Percentiles rank a stretch among this genome's conserved stretches.
Conservation (phyloP, 2,329 filamentous ascomycete species). For the Sarocladiaceae sp. region DNA sequence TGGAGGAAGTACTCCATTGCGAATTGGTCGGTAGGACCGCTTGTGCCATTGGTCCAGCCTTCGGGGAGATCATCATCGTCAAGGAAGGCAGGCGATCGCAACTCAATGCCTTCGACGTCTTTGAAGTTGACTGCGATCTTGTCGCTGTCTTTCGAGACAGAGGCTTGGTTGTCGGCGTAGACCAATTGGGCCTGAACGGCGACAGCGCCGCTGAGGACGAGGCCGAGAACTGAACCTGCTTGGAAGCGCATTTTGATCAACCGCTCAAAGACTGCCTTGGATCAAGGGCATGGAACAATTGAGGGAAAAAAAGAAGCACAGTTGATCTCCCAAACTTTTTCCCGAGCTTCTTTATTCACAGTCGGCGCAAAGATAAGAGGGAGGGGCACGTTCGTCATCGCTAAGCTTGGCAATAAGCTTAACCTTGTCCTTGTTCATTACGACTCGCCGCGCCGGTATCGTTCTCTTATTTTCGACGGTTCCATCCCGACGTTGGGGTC, state of each 20-base stretch:
- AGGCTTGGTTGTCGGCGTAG: slow-evolving; percentile 23
- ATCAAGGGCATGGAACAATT: slow-evolving; percentile 10
- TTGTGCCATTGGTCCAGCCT: slow-evolving; percentile 22
- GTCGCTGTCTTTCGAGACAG: slow-evolving; percentile 17
- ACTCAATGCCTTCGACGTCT: slow-evolving; percentile 16
- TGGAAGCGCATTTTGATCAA: not conserved
- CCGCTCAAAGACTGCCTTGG: slow-evolving; percentile 2
- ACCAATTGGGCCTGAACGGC: slow-evolving; percentile 14
- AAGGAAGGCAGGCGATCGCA: slow-evolving; percentile 22
- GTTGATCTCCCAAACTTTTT: not conserved
- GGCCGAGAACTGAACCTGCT: not conserved
- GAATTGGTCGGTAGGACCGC: slow-evolving; percentile 20
- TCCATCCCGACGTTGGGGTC: not conserved
- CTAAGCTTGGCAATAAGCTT: slow-evolving; percentile 5
- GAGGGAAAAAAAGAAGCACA: not conserved
- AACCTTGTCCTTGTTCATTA: not conserved
- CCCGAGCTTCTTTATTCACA: not conserved
- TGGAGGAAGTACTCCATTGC: slow-evolving; percentile 18
- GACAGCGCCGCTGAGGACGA: not conserved
- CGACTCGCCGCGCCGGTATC: not conserved
- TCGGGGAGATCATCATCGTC: slow-evolving; percentile 17
- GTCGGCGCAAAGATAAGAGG: not conserved
- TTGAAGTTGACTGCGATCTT: slow-evolving; percentile 20
- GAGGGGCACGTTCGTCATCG: not conserved
- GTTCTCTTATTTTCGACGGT: not conserved